Evolutionary conservation across 192 early-diverging fungal genomes (phyloP).

Genomic region (Backusella parvicylindrica): DNA sequence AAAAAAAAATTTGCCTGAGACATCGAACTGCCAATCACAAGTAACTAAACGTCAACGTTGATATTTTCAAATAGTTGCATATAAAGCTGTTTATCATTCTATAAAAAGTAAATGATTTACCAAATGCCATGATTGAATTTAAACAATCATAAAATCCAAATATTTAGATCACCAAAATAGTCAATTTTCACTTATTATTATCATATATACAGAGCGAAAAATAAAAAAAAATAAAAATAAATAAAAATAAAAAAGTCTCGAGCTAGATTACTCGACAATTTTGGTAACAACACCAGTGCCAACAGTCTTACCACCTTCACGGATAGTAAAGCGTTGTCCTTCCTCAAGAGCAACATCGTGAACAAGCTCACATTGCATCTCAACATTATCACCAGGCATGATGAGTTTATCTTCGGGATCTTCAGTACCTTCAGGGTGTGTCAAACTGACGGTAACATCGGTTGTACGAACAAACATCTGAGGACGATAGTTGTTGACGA

Average conservation of each 20-base stretch:
- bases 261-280: constrained; percentile 17
- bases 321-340: constrained; percentile 93
- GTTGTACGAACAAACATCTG: constrained; percentile 94
- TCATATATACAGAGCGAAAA: neutral
- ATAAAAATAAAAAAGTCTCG: neutral
- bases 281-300: constrained; percentile 75
- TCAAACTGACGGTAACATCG: constrained; percentile 89
- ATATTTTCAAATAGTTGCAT: neutral
- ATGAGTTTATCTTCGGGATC: constrained; percentile 93
- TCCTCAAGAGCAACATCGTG: constrained; percentile 84
- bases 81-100: too few species aligned
- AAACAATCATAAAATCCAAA: too few species aligned
- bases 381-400: constrained; percentile 95
- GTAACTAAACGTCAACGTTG: neutral
- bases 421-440: constrained; percentile 68
- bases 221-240: too few species aligned
- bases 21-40: neutral
- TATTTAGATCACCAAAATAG: neutral
- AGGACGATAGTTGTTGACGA: constrained; percentile 95
- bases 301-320: constrained; percentile 97
- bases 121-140: too few species aligned
- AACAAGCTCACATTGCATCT: constrained; percentile 80
- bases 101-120: too few species aligned
- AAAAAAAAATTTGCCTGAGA: neutral
- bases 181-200: neutral